Evolutionary conservation across 257 asterid species (phyloP).

Genomic region (Ligustrum vulgare): DNA sequence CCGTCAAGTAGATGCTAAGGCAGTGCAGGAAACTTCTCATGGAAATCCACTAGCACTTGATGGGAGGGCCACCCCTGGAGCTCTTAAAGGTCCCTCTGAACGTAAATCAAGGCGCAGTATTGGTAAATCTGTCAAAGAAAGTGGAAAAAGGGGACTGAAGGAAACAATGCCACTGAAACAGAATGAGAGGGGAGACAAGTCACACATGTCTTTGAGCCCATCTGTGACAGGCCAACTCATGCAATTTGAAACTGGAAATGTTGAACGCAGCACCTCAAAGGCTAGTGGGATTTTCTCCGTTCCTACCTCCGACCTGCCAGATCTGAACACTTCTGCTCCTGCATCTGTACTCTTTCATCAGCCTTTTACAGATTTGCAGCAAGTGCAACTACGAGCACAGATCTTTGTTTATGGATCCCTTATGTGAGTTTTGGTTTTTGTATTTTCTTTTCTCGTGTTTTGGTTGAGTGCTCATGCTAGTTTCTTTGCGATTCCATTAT

Average conservation of each 20-base stretch:
- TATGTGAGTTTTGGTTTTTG: slow-evolving; percentile 61
- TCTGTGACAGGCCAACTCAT: slow-evolving; percentile 46
- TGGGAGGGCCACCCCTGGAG: slow-evolving; percentile 41
- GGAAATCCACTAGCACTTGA: slow-evolving; percentile 43
- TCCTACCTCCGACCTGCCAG: slow-evolving; percentile 72
- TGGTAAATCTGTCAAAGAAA: slow-evolving; percentile 64
- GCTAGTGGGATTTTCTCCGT: slow-evolving; percentile 49
- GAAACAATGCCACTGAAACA: slow-evolving; percentile 52
- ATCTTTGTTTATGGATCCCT: slow-evolving; percentile 96
- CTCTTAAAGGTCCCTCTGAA: slow-evolving; percentile 46
- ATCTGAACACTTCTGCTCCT: slow-evolving; percentile 70
- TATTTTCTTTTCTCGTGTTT: slow-evolving; percentile 14
- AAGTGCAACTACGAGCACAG: slow-evolving; percentile 96
- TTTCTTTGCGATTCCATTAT: slow-evolving; percentile 3
- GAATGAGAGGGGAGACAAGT: slow-evolving; percentile 47
- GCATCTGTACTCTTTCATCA: slow-evolving; percentile 66
- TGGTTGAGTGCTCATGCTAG: background rate
- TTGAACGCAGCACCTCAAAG: slow-evolving; percentile 37
- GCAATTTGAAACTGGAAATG: slow-evolving; percentile 47
- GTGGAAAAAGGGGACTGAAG: slow-evolving; percentile 58
- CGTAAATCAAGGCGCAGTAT: slow-evolving; percentile 75
- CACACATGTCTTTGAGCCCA: slow-evolving; percentile 46
- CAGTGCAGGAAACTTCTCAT: slow-evolving; percentile 48
- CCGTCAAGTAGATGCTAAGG: slow-evolving; percentile 39
- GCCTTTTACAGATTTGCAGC: slow-evolving; percentile 94